Conservation (phyloP, 371 early-diverging fungal species). For the Smittium culicis region DNA sequence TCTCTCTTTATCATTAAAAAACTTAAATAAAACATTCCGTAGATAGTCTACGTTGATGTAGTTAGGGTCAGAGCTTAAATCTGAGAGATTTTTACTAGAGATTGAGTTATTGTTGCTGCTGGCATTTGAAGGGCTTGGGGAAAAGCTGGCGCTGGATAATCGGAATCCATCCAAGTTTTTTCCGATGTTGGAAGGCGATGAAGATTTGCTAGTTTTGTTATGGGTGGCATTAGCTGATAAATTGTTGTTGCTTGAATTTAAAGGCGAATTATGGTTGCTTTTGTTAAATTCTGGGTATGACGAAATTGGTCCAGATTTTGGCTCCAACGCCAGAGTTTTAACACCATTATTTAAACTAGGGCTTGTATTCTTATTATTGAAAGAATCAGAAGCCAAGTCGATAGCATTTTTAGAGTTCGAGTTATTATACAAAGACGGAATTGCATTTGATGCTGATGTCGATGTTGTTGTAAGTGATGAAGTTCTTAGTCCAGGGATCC, state of each 20-base stretch:
- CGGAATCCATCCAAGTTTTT: background rate
- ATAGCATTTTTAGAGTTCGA: background rate
- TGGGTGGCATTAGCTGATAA: too few species aligned
- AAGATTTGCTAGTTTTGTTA: background rate
- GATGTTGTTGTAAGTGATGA: background rate
- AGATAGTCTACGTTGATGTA: constrained; percentile 70
- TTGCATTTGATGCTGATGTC: background rate
- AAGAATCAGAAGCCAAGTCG: background rate
- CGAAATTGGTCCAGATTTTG: background rate
- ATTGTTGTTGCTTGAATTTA: too few species aligned
- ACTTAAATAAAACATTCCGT: constrained; percentile 66
- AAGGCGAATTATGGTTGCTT: background rate
- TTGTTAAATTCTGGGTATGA: background rate
- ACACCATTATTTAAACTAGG: background rate
- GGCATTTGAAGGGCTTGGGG: background rate
- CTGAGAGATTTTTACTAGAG: background rate
- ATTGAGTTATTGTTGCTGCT: too few species aligned
- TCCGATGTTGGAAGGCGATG: background rate
- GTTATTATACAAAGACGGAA: too few species aligned
- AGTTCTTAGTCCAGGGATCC: background rate
- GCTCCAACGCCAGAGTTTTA: background rate
- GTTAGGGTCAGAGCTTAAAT: constrained; percentile 25
- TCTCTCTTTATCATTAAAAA: constrained; percentile 63
- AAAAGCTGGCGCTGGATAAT: background rate
- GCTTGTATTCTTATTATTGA: background rate